Base-by-base conservation (phyloP, 768 basidiomycete species). In the Trametes cubensis region DNA sequence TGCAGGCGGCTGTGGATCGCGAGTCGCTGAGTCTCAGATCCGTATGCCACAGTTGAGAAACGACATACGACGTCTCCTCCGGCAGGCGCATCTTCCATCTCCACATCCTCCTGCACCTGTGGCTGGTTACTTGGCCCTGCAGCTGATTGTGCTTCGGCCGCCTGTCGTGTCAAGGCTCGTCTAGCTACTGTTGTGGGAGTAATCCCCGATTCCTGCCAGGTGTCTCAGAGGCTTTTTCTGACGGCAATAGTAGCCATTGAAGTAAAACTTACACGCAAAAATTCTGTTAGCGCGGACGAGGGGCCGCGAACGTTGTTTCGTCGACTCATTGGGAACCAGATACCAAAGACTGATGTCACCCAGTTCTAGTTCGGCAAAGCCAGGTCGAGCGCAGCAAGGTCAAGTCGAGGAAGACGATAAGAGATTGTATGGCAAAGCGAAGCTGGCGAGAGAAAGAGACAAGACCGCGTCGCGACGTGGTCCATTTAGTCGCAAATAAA, bases 231-330 rank as follows among this genome's bases (percentile, higher is more conserved):
- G 46, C 25, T 28, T 6, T 6, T 18, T 3, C 21, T 28, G 11
- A 28, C 23, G 10, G 14, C 10, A 15, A 6, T 17, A 18, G 10
- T 3, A 18, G 25, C 48, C 20, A 28, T 11, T 34, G 34, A 11
- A 23, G 14, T 7, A 4, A n/a, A 25, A 73, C 78, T 28, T 61
- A 90, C 92, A 68, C 83, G 83, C 38, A 94, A 76, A 66, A 89
- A 94, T 64, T 92, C 90, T 39, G 92, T 93, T 14, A 94, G 75
- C 0, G 92, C 92, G 21, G 90, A 93, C 0, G 89, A 85, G 2
- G 93, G 92, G 0, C 93, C 92, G 14, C 88, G 84, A 45, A 94
- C 85, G 61, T 89, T 89, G 71, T 84, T 83, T 1, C 58, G 49
- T 6, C 72, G 66, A 54, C 64, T 69, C 73, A 72, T 73, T 3